Percentiles rank a stretch among this genome's conserved stretches.
These are phyloP conservation scores for Lathyrus sativus DNA, from an alignment of 306 rosid genomes.

Conservation along the genomic window DNA sequence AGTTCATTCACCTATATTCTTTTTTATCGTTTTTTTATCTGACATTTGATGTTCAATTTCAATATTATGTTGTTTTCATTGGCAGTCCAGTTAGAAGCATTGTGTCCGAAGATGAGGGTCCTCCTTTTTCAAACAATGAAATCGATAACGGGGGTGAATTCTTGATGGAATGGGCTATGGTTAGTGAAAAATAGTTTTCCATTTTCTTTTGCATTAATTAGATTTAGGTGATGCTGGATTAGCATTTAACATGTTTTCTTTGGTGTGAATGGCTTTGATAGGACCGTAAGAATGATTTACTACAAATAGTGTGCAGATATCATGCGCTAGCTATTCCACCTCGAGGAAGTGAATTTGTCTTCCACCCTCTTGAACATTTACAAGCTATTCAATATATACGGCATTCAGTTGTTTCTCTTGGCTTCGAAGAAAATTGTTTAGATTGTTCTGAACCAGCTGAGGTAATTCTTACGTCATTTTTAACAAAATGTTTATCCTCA, in stretches of 20 bases:
- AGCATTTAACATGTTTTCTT: conserved; percentile 36
- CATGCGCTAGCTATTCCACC: conserved; percentile 71
- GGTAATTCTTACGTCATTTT: conserved; percentile 54
- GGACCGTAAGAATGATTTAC: conserved; percentile 83
- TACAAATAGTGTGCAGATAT: conserved; percentile 84
- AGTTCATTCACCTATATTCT: conserved; percentile 23
- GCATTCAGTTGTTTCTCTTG: conserved; percentile 64
- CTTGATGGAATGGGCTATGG: conserved; percentile 90
- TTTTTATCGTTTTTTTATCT: conserved; percentile 14
- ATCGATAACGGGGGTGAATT: conserved; percentile 60
- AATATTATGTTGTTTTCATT: conserved; percentile 56
- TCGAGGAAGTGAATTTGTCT: conserved; percentile 63
- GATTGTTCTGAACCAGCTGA: conserved; percentile 49
- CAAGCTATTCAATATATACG: conserved; percentile 77
- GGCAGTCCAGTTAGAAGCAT: conserved; percentile 98
- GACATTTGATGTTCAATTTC: conserved; percentile 33
- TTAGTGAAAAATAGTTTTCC: conserved; percentile 49
- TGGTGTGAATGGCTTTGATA: conserved; percentile 44
- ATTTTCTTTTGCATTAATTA: conserved; percentile 36
- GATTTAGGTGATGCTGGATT: conserved; percentile 38
- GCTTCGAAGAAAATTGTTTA: conserved; percentile 51
- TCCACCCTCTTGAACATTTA: conserved; percentile 92
- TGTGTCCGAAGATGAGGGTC: conserved; percentile 79
- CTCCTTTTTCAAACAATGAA: conserved; percentile 57
- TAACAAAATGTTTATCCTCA: conserved; percentile 18